These are phyloP conservation scores for Penicillium psychrofluorescens DNA, from an alignment of 495 filamentous ascomycete genomes.

Conservation along the genomic window DNA sequence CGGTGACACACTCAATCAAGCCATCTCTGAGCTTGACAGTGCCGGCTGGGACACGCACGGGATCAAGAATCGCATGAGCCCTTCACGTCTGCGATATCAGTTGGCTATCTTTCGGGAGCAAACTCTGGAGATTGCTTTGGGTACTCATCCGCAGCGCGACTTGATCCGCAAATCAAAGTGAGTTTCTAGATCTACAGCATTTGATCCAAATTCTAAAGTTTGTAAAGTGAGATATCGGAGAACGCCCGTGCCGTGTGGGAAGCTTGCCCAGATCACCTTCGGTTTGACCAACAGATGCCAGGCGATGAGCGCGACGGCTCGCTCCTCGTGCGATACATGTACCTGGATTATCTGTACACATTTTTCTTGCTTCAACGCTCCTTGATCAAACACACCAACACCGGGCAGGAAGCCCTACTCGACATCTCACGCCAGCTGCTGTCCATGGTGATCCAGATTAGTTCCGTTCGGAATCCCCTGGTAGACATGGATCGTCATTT, in stretches of 20 bases:
- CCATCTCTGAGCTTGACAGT: constrained; percentile 37
- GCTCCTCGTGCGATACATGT: constrained; percentile 27
- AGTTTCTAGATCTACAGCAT: constrained; percentile 1
- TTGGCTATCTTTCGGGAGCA: constrained; percentile 46
- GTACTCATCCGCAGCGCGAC: constrained; percentile 29
- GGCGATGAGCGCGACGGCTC: constrained; percentile 18
- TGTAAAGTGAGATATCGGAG: constrained; percentile 24
- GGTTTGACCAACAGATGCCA: constrained; percentile 26
- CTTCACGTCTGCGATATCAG: constrained; percentile 41
- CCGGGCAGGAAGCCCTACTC: constrained; percentile 43
- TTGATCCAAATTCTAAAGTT: neutral
- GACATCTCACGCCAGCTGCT: constrained; percentile 48
- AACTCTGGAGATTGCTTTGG: constrained; percentile 52
- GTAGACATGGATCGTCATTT: constrained; percentile 44
- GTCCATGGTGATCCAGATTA: constrained; percentile 35
- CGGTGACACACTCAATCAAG: constrained; percentile 31
- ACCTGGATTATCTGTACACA: constrained; percentile 48
- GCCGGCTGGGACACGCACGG: constrained; percentile 48
- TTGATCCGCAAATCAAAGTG: constrained; percentile 41
- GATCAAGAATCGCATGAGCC: constrained; percentile 28
- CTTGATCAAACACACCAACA: constrained; percentile 43
- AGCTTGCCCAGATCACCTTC: constrained; percentile 23
- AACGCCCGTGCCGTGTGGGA: constrained; percentile 25
- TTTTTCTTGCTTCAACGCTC: constrained; percentile 53
- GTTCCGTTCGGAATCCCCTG: constrained; percentile 39